Evolutionary conservation across 2,329 filamentous ascomycete species (phyloP).

Genomic region (Phialophora macrospora): DNA sequence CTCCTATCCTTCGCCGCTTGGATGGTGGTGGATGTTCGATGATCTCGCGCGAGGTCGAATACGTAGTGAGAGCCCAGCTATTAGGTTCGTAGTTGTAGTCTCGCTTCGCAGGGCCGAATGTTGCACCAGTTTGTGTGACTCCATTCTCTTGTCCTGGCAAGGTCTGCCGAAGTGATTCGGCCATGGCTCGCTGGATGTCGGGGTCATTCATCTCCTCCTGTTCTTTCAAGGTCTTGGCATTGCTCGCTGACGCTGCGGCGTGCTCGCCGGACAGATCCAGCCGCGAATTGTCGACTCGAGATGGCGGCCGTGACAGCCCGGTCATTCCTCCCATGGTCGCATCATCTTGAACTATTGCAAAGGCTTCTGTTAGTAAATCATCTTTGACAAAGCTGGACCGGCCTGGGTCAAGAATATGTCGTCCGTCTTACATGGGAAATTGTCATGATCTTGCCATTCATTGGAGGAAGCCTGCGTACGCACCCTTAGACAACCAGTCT

Average conservation of each 20-base stretch:
- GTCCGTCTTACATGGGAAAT: constrained; percentile 35
- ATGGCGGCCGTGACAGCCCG: constrained; percentile 55
- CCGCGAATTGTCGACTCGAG: constrained; percentile 47
- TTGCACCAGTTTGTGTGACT: constrained; percentile 49
- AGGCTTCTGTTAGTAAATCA: constrained; percentile 27
- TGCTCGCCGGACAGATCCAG: constrained; percentile 42
- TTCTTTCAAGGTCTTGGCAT: constrained; percentile 44
- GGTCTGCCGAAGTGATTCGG: constrained; percentile 51
- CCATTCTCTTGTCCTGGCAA: constrained; percentile 61
- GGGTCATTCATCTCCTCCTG: constrained; percentile 49
- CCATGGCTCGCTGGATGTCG: constrained; percentile 53
- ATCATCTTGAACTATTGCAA: constrained; percentile 47
- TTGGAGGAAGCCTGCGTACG: constrained; percentile 26
- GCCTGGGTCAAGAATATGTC: background rate
- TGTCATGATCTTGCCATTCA: constrained; percentile 36
- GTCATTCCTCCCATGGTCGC: constrained; percentile 45
- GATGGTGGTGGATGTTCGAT: constrained; percentile 59
- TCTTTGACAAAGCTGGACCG: background rate
- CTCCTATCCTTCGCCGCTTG: constrained; percentile 54
- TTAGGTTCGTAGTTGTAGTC: constrained; percentile 58
- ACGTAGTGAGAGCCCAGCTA: constrained; percentile 62
- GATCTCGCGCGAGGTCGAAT: constrained; percentile 56
- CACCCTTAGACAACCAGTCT: constrained; percentile 3
- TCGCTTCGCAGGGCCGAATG: constrained; percentile 61
- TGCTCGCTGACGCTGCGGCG: constrained; percentile 37